These are phyloP conservation scores for Effrenium voratum DNA, from an alignment of 73 alveolate species.

Conservation along the genomic window DNA sequence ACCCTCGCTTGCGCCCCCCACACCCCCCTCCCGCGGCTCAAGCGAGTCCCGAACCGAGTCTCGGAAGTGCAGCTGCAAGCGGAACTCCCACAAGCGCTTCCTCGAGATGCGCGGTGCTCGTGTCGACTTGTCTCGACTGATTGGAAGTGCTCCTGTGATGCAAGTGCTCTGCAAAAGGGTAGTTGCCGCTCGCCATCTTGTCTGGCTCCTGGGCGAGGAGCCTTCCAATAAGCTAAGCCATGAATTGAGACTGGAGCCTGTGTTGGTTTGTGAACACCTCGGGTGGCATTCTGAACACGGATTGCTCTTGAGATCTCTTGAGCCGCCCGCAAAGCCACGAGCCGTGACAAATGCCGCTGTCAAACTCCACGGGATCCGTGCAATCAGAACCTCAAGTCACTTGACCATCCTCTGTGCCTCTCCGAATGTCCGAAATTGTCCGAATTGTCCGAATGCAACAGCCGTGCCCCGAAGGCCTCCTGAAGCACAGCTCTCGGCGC, in stretches of 20 bases:
- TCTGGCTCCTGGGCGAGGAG: slow-evolving; percentile 5
- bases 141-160: slow-evolving; percentile 1
- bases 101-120: background rate
- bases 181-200: slow-evolving; percentile 42
- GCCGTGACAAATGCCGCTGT: slow-evolving; percentile 81
- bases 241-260: background rate
- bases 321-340: slow-evolving; percentile 40
- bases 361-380: slow-evolving; percentile 58
- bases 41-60: slow-evolving; percentile 19
- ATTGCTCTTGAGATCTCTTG: background rate
- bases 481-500: too few relatives aligned
- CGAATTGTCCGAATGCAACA: too few relatives aligned
- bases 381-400: slow-evolving; percentile 24
- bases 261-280: slow-evolving; percentile 84
- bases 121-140: background rate
- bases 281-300: background rate
- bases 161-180: slow-evolving; percentile 52
- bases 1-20: background rate
- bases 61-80: slow-evolving; percentile 77
- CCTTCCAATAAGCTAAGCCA: too few relatives aligned
- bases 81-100: slow-evolving; percentile 86
- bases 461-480: too few relatives aligned
- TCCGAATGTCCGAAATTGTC: too few relatives aligned
- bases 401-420: too few relatives aligned
- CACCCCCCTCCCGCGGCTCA: background rate